Evolutionary conservation across 75 land plant species (phyloP), one percentile per base, ranked within the genome.

Genomic region (Picea glauca): DNA sequence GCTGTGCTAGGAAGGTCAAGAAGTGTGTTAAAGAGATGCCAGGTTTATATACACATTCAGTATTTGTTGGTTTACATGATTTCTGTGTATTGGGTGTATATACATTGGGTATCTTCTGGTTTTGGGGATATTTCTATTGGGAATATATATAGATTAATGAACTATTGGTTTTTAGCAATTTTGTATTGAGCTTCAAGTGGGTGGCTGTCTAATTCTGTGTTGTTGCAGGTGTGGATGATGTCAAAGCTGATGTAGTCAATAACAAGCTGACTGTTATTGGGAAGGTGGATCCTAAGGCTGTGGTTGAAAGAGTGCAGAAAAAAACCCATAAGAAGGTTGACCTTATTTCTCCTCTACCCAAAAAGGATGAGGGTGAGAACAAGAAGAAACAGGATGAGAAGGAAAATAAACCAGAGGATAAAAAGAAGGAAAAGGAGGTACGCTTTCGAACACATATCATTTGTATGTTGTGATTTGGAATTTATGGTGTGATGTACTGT

Each of bases 221-320:
- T 9, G 50, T 70, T 70, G 50, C 54, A 92, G 94, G 94, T 6
- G 86, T 92, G 61, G 80, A 89, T 60, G 23, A 13, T 4, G 83
- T 86, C 73, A 85, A 76, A 60, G 79, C 59, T 26, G 88, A 90
- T 20, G 18, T 60, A 40, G 63, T 0, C 7, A 32, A 13, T 17
- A 83, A 78, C 75, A 91, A 88, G 80, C 40, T 88, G 15, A 88
- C 87, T 56, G 88, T 86, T 57, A 56, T 75, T 54, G 93, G 93
- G 12, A 79, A 77, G 72, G 80, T 82, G 13, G 90, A 91, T 77
- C 87, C 90, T 14, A 74, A 70, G 80, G 72, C 79, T 59, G 76
- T 91, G 30, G 70, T 80, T n/a, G 86, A 84, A n/a, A 72, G 81
- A 35, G 46, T 91, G 74, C 83, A 80, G 64, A 58, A 64, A 58